Conservation (phyloP, 768 basidiomycete species). For the Phylloporus sp. region DNA sequence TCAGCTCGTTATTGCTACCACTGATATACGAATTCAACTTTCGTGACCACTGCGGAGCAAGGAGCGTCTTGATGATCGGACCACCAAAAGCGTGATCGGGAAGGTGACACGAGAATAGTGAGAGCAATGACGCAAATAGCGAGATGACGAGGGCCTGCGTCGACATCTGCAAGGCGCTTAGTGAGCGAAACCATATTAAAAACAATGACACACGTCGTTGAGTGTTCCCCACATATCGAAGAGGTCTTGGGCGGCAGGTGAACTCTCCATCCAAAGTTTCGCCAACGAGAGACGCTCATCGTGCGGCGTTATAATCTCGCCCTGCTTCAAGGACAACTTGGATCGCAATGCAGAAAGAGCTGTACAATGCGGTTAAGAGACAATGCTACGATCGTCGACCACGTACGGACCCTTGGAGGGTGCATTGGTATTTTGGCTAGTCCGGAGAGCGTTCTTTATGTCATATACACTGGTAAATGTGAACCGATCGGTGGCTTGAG, state of each 20-base stretch:
- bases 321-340: slow-evolving; percentile 43
- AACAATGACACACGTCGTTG: slow-evolving; percentile 41
- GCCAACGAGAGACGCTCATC: slow-evolving; percentile 60
- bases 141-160: slow-evolving; percentile 45
- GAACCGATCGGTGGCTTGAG: slow-evolving; percentile 7
- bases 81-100: slow-evolving; percentile 60
- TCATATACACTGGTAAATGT: slow-evolving; percentile 21
- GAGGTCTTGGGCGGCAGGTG: slow-evolving; percentile 55
- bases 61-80: slow-evolving; percentile 56
- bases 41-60: slow-evolving; percentile 53
- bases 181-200: not conserved
- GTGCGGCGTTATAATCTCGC: slow-evolving; percentile 48
- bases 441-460: slow-evolving; percentile 17
- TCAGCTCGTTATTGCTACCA: slow-evolving; percentile 59
- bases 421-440: slow-evolving; percentile 10
- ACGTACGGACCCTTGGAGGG: slow-evolving; percentile 22
- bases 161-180: slow-evolving; percentile 34
- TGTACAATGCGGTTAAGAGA: slow-evolving; percentile 12
- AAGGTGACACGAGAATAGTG: slow-evolving; percentile 64
- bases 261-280: slow-evolving; percentile 58
- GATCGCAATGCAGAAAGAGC: slow-evolving; percentile 56
- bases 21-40: slow-evolving; percentile 60
- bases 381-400: not conserved
- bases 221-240: slow-evolving; percentile 59
- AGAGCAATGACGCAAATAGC: slow-evolving; percentile 56